Percentiles rank a stretch among this genome's conserved stretches.
Evolutionary conservation across 192 early-diverging fungal genomes (phyloP).

Genomic region (Mortierella alpina): DNA sequence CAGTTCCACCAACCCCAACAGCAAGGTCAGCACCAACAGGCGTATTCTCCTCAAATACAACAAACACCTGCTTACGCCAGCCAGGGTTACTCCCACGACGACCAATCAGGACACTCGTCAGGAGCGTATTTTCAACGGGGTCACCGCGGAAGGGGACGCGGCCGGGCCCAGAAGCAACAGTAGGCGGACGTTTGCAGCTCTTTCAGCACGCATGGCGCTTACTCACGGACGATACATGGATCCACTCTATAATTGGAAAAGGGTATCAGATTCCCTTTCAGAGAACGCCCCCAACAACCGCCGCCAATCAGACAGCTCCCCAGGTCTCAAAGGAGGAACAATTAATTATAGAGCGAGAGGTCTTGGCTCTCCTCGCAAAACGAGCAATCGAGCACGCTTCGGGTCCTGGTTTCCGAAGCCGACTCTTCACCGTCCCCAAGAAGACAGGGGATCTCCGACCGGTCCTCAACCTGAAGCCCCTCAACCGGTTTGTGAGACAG

Average conservation of each 20-base stretch:
- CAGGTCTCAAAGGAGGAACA: background rate
- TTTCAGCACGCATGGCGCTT: background rate
- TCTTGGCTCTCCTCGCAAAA: constrained; percentile 5
- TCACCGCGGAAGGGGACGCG: too few relatives aligned
- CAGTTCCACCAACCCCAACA: too few relatives aligned
- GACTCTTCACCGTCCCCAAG: constrained; percentile 34
- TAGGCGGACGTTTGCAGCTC: background rate
- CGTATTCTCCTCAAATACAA: too few relatives aligned
- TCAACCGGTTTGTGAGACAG: constrained; percentile 29
- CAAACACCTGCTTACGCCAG: too few relatives aligned
- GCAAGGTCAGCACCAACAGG: too few relatives aligned
- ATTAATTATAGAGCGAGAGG: background rate
- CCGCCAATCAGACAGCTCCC: background rate
- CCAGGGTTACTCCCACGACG: too few relatives aligned
- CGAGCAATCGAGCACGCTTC: constrained; percentile 6
- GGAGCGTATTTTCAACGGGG: too few relatives aligned
- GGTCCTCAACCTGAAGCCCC: constrained; percentile 33
- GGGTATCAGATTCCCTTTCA: constrained; percentile 20
- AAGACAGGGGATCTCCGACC: constrained; percentile 36
- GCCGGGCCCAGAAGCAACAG: background rate
- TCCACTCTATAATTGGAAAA: constrained; percentile 13
- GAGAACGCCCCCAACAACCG: background rate
- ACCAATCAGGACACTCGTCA: too few relatives aligned
- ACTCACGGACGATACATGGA: constrained; percentile 10
- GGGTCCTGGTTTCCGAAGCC: constrained; percentile 9